Evolutionary conservation across 176 grass and related monocot genomes (phyloP).

Genomic region (Triticum turgidum): DNA sequence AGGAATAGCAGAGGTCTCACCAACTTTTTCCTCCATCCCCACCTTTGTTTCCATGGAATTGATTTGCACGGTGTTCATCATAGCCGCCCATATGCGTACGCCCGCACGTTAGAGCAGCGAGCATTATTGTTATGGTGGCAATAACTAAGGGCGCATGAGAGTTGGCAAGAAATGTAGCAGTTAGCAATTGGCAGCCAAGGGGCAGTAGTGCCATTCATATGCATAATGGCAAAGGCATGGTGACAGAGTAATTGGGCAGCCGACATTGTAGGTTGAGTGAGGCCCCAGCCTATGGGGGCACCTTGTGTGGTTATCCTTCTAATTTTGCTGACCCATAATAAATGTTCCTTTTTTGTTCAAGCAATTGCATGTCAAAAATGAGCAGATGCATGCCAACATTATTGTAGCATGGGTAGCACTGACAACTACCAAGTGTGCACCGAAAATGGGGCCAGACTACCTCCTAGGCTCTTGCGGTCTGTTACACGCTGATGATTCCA

Average conservation of each 20-base stretch:
- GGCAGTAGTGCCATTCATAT: constrained; percentile 9
- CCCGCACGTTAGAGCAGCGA: background rate
- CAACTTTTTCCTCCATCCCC: constrained; percentile 27
- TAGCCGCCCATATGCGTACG: background rate
- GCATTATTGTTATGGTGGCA: constrained; percentile 42
- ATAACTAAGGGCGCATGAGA: constrained; percentile 24
- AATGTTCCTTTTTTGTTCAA: constrained; percentile 28
- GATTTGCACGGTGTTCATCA: background rate
- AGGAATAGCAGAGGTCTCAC: background rate
- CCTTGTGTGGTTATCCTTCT: constrained; percentile 29
- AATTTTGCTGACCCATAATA: constrained; percentile 47
- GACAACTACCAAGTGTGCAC: background rate
- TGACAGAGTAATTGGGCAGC: constrained; percentile 36
- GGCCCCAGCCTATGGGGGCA: constrained; percentile 25
- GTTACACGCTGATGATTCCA: background rate
- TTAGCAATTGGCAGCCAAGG: constrained; percentile 13
- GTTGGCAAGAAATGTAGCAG: constrained; percentile 9
- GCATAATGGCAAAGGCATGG: constrained; percentile 9
- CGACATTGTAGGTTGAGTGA: constrained; percentile 47
- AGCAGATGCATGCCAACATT: background rate
- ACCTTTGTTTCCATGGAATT: constrained; percentile 19
- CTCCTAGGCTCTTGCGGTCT: background rate
- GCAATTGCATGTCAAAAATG: background rate
- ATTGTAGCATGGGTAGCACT: background rate
- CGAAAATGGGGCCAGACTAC: background rate